Percentiles rank a stretch among this genome's conserved stretches.
Conservation (phyloP, 179 eudicot genomes). For the Drosera spatulata region DNA sequence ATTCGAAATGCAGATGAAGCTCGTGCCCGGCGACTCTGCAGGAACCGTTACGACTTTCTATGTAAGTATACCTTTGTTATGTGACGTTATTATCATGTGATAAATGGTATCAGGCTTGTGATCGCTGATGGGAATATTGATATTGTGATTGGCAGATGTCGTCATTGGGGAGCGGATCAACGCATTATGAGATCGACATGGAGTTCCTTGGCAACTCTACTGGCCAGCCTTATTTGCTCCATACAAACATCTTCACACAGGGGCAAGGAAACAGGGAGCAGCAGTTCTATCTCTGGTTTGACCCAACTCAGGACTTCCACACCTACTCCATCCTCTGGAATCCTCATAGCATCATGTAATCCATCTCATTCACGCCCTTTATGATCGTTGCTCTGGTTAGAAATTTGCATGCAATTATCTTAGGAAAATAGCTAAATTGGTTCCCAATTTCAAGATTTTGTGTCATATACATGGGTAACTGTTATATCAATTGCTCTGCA, state of each 20-base stretch:
- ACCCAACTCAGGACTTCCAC: conserved; percentile 9
- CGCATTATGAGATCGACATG: conserved; percentile 5
- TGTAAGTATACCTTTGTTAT: conserved; percentile 1
- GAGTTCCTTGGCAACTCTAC: conserved; percentile 11
- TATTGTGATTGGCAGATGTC: conserved; percentile 1
- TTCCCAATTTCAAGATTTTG: no score
- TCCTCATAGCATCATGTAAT: conserved; percentile 4
- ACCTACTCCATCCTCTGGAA: conserved; percentile 12
- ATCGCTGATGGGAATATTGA: neutral
- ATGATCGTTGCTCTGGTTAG: no score
- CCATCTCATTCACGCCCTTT: neutral
- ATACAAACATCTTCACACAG: conserved; percentile 6
- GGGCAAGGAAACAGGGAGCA: conserved; percentile 8
- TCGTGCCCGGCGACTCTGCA: conserved; percentile 11
- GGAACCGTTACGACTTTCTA: conserved; percentile 11
- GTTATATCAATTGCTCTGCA: no score
- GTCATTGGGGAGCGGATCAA: conserved; percentile 5
- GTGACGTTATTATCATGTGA: neutral
- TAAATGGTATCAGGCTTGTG: neutral
- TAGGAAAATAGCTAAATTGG: no score
- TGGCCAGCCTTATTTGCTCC: conserved; percentile 8
- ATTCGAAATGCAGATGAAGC: conserved; percentile 10
- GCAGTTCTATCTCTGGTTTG: conserved; percentile 9
- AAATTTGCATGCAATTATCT: no score
- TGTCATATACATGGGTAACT: no score